These are phyloP conservation scores for Calamus simplicifolius DNA, from an alignment of 176 grass and related monocot genomes.

Conservation along the genomic window DNA sequence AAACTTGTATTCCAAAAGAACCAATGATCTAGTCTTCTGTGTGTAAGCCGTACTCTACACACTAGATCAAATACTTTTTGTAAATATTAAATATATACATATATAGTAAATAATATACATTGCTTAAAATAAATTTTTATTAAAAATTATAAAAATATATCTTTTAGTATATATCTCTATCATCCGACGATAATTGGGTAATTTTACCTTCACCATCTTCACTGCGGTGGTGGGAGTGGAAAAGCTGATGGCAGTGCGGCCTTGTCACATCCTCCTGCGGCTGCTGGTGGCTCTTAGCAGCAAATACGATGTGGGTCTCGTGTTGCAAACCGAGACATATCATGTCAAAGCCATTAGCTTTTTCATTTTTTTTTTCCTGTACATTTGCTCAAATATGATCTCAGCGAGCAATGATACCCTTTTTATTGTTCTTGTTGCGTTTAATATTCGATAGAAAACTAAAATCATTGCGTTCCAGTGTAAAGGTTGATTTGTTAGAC, in stretches of 20 bases:
- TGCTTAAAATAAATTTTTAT: no score
- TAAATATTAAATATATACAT: no score
- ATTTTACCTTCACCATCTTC: not conserved
- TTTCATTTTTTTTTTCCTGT: constrained; percentile 13
- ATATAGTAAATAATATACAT: no score
- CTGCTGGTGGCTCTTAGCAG: constrained; percentile 9
- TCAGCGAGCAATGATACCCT: constrained; percentile 28
- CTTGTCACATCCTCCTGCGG: not conserved
- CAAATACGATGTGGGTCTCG: not conserved
- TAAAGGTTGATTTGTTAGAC: no score
- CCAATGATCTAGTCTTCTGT: no score
- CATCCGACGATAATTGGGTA: no score
- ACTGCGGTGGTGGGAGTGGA: constrained; percentile 4
- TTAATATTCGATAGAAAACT: not conserved
- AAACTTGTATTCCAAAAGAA: no score
- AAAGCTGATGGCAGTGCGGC: constrained; percentile 8
- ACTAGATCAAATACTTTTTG: no score
- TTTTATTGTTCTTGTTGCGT: constrained; percentile 6
- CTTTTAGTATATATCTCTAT: no score
- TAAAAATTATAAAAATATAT: no score
- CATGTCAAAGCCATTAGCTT: constrained; percentile 59
- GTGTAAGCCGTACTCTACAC: no score
- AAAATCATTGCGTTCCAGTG: no score
- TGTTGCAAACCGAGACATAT: not conserved
- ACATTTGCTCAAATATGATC: constrained; percentile 45